Conservation (phyloP, 768 basidiomycete species). For the Agaricus subrufescens region DNA sequence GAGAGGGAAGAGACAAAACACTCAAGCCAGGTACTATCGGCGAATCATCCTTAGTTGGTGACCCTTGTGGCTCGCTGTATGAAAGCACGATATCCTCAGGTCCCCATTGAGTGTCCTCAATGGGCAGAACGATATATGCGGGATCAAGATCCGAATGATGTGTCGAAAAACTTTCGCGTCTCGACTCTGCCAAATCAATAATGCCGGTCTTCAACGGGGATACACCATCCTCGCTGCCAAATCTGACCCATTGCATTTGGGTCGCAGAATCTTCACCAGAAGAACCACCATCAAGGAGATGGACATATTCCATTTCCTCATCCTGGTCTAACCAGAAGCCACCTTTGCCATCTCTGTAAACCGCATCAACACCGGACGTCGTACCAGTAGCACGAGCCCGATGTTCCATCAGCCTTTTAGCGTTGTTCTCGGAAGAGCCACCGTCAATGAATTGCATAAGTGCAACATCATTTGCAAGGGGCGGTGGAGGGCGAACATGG, state of each 20-base stretch:
- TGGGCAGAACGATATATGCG: conserved; percentile 34
- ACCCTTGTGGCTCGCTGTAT: conserved; percentile 13
- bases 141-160: conserved; percentile 53
- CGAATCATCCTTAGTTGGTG: conserved; percentile 22
- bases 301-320: conserved; percentile 65
- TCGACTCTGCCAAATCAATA: conserved; percentile 17
- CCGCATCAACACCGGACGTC: conserved; percentile 37
- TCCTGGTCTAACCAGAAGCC: conserved; percentile 70
- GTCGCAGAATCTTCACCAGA: conserved; percentile 19
- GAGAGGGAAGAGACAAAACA: conserved; percentile 32
- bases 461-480: conserved; percentile 62
- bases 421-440: conserved; percentile 51
- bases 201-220: conserved; percentile 9
- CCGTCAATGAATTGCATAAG: conserved; percentile 69
- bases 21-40: conserved; percentile 34
- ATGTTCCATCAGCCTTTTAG: conserved; percentile 47
- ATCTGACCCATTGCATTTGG: conserved; percentile 23
- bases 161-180: conserved; percentile 44
- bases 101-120: conserved; percentile 21
- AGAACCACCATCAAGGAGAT: conserved; percentile 42
- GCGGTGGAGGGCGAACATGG: conserved; percentile 36
- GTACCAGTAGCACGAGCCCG: conserved; percentile 44
- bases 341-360: conserved; percentile 57
- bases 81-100: conserved; percentile 22
- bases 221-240: conserved; percentile 9